Base-by-base conservation (phyloP, 345 rosid species). In the Turnera subulata region DNA sequence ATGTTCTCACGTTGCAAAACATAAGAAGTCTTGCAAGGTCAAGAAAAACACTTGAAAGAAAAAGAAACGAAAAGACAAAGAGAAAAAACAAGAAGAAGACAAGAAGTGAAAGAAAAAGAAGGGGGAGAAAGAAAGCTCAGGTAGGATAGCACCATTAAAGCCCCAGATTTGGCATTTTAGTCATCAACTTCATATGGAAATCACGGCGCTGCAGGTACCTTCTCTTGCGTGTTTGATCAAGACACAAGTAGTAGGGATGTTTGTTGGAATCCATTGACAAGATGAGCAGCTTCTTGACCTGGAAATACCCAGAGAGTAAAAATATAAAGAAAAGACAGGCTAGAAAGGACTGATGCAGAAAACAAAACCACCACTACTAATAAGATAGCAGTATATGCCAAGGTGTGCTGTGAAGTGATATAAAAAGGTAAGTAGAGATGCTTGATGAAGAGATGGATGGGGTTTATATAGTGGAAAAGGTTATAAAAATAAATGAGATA, bases 111-210 rank as follows among this genome's bases (percentile, higher is more conserved):
- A 6, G 6, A 18, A 6, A 47, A 6, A 11, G 32, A 19, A 42
- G 2, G 3, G 4, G 2, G 14, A 19, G 12, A 50, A 19, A 56
- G 48, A 24, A 77, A 81, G 90, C 87, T 84, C 87, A 77, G 77
- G 2, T 5, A 62, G 65, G 90, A 81, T 72, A 84, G 74, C 74
- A 63, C 81, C 89, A 17, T 46, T 14, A 50, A 43, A 58, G 25
- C 12, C 45, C 4, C 17, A 29, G 35, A 8, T 47, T 38, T 15
- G 37, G 57, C 52, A 29, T 29, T 47, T 56, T 24, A 45, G 21
- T 5, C 26, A 35, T 44, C 57, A n/a, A n/a, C n/a, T n/a, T 29
- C 17, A 45, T 33, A n/a, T 10, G 16, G 15, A 1, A 18, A 40
- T 46, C 21, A 4, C 26, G 35, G 55, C 25, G 12, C 7, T 48